These are phyloP conservation scores for Penicillium sp. DNA, from an alignment of 2,329 filamentous ascomycete genomes.

Conservation along the genomic window DNA sequence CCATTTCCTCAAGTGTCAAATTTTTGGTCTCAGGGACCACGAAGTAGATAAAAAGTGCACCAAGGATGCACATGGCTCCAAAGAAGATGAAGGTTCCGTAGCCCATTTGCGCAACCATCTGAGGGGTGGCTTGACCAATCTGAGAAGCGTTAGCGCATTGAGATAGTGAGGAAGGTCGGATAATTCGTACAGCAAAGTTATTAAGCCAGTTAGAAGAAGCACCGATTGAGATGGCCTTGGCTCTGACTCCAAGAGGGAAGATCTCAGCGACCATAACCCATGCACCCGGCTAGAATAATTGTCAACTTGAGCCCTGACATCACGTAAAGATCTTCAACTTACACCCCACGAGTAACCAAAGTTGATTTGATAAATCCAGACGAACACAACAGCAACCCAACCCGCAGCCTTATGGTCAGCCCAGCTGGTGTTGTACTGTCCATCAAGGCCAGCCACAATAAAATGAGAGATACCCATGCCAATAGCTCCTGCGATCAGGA, in stretches of 20 bases:
- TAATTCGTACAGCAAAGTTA: slow-evolving; percentile 35
- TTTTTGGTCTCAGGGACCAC: slow-evolving; percentile 21
- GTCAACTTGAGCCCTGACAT: background rate
- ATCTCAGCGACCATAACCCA: background rate
- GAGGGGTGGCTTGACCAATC: slow-evolving; percentile 21
- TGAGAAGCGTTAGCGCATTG: background rate
- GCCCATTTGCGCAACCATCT: slow-evolving; percentile 33
- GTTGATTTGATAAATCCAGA: slow-evolving; percentile 17
- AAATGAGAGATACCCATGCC: slow-evolving; percentile 15
- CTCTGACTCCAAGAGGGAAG: background rate
- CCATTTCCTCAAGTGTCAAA: slow-evolving; percentile 8
- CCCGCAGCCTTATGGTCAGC: slow-evolving; percentile 11
- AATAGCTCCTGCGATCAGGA: slow-evolving; percentile 13
- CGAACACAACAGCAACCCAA: slow-evolving; percentile 17
- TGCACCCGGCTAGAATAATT: background rate
- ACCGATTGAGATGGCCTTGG: slow-evolving; percentile 2
- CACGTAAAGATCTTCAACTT: background rate
- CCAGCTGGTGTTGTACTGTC: slow-evolving; percentile 16
- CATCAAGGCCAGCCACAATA: slow-evolving; percentile 15
- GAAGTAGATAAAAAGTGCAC: slow-evolving; percentile 18
- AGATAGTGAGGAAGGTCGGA: background rate
- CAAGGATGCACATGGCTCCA: slow-evolving; percentile 19
- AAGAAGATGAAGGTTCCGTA: slow-evolving; percentile 44
- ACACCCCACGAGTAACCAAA: slow-evolving; percentile 18
- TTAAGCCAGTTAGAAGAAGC: slow-evolving; percentile 38